Base-by-base conservation (phyloP, 352 stramenopile genomes). In the Globisporangium perplexum region DNA sequence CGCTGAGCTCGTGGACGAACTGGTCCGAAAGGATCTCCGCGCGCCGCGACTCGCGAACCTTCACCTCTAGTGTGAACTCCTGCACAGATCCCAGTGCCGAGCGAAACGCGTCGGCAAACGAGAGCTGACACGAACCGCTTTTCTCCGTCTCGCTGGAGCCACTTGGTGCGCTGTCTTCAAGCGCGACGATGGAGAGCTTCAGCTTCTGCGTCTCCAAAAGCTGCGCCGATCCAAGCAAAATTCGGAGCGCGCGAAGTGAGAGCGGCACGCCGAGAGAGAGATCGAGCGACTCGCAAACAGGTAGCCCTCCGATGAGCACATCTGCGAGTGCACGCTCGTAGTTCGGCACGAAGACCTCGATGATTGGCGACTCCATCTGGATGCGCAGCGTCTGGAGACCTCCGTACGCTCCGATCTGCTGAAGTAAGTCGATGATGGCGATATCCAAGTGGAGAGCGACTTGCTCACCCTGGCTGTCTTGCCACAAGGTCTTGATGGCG, bases 281-380 rank as follows among this genome's bases (percentile, higher is more conserved):
- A 17, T 69, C 57, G 30, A 85, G 68, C 36, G 54, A 30, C 28
- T 83, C 61, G 38, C 77, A 88, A 10, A 75, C 67, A 17, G 46
- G 43, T 15, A 86, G 57, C 23, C 77, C 77, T n/a, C 62, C 46
- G 1, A 62, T 54, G n/a, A 86, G 23, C 36, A 88, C 63, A 11
- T 63, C 66, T 23, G 53, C 59, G 18, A 86, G 31, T 1, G 52
- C 53, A 23, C 58, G 57, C 30, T 59, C 44, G 55, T 63, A 55
- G 35, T 51, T 61, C 5, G 36, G 43, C 15, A 55, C 50, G 1
- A 44, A 14, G 15, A 17, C 35, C 22, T 44, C 38, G 20, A 22
- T 44, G 22, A 63, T 42, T 20, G 57, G 50, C 2, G n/a, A 41
- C 36, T 63, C 50, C 42, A 63, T 63, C 15, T 63, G 57, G 15